phyloP scores from a whole-genome alignment of 164 flowering plant species.

The Amborella trichopoda region DNA sequence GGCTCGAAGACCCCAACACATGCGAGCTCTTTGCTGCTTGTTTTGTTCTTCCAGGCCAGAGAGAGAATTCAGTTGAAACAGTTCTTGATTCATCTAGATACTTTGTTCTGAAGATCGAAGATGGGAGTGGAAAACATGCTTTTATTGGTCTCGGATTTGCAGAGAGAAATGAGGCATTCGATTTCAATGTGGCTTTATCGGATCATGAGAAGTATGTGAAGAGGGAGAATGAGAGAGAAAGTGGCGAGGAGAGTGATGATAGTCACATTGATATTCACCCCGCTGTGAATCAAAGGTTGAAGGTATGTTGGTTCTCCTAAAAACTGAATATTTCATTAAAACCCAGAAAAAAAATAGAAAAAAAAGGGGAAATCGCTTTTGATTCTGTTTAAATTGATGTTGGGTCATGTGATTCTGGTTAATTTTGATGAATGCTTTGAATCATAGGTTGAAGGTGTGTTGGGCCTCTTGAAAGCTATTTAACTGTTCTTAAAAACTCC shows the following conservation, averaged over 20 bases:
- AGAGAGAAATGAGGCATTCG: conserved; percentile 97
- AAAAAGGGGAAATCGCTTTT: too few relatives aligned
- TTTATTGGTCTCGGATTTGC: conserved; percentile 84
- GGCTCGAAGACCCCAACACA: conserved; percentile 84
- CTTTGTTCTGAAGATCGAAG: conserved; percentile 92
- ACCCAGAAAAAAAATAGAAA: too few relatives aligned
- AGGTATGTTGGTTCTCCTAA: conserved; percentile 34
- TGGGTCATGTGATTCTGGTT: too few relatives aligned
- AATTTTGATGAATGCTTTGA: too few relatives aligned
- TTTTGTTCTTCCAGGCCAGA: conserved; percentile 70
- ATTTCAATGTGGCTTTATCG: conserved; percentile 96
- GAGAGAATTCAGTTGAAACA: conserved; percentile 80
- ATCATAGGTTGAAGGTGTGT: too few relatives aligned
- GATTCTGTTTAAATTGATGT: too few relatives aligned
- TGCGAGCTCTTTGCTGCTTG: conserved; percentile 97
- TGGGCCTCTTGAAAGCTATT: too few relatives aligned
- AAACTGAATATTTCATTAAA: neutral
- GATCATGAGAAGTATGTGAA: conserved; percentile 94
- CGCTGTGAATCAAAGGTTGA: conserved; percentile 92
- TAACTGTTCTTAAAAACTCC: too few relatives aligned
- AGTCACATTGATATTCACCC: conserved; percentile 81
- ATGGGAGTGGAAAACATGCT: conserved; percentile 90
- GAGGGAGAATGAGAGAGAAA: conserved; percentile 73
- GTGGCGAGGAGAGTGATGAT: conserved; percentile 25
- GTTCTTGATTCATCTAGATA: conserved; percentile 92